Base-by-base conservation (phyloP, 1,139 yeast species). In the Maudiozyma humilis region DNA sequence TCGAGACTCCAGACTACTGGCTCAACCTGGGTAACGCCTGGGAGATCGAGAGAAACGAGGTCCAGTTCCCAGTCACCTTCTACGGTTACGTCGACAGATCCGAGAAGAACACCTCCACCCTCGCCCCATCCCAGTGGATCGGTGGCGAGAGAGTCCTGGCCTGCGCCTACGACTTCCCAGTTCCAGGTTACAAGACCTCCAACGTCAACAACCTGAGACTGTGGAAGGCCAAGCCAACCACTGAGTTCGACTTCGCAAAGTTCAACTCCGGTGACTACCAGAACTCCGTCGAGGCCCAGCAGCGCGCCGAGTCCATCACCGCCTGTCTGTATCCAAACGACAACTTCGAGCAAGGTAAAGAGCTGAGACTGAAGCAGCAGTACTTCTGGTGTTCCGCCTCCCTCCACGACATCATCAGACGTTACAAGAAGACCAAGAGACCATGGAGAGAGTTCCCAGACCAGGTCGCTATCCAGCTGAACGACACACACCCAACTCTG, bases 361-460 rank as follows among this genome's bases (percentile, higher is more conserved):
- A 86, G 61, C 73, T 89, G 60, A 79, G 97, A 64, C 77, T 89
- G 64, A 89, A 88, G 66, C 96, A 89, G 68, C 96, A 89, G 67
- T 89, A 86, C 68, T 89, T 89, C 67, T 89, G 97, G 97, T 95
- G 89, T 44, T 82, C 95, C 42, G 96, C 96, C 38, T 85, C 95
- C 8, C 73, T 89, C 52, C 88, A 84, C 57, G 97, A 89, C 64
- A 88, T 89, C 57, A 79, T 88, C 40, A 82, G 96, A 63, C 78
- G 97, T 59, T 88, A 85, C 70, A 82, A 87, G 65, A 88, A 88
- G 69, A 66, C 79, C 44, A 78, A 79, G 58, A 77, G 82, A 59
- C 75, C 87, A 43, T 88, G 96, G 95, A 61, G 71, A 37, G 87
- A 82, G 60, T 84, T 88, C 63, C 78, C 95, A 30, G 93, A 85